These are phyloP conservation scores for Aspergillus haitiensis DNA, from an alignment of 495 filamentous ascomycete species.

Conservation along the genomic window DNA sequence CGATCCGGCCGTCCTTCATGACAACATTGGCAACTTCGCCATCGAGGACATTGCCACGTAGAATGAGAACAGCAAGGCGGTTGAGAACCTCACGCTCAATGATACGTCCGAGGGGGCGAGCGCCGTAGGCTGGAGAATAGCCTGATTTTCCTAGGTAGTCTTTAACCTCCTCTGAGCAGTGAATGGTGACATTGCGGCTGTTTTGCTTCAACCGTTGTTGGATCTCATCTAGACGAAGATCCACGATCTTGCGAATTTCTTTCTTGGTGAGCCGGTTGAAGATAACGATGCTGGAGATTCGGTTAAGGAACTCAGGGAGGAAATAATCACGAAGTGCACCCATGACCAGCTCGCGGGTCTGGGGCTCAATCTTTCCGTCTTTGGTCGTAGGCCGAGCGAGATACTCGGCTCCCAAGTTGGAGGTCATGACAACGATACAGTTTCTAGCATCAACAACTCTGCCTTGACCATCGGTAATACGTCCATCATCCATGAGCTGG, in stretches of 20 bases:
- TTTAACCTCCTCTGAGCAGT: constrained; percentile 76
- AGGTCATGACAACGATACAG: constrained; percentile 99
- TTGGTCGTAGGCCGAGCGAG: constrained; percentile 73
- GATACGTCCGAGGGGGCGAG: constrained; percentile 79
- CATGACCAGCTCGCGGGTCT: constrained; percentile 86
- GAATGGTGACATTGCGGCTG: constrained; percentile 75
- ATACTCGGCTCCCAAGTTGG: constrained; percentile 92
- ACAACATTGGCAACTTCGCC: constrained; percentile 80
- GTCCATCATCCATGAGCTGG: constrained; percentile 98
- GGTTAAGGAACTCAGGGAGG: constrained; percentile 96
- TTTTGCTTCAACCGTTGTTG: constrained; percentile 83
- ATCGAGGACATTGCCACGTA: constrained; percentile 79
- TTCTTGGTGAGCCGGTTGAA: constrained; percentile 90
- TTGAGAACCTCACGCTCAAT: constrained; percentile 98
- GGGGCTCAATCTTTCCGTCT: constrained; percentile 84
- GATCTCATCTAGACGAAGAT: constrained; percentile 83
- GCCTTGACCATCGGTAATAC: constrained; percentile 97
- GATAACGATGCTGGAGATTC: constrained; percentile 92
- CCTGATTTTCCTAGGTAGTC: constrained; percentile 86
- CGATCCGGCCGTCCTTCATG: constrained; percentile 71
- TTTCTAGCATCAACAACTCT: constrained; percentile 91
- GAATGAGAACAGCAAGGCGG: constrained; percentile 82
- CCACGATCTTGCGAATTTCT: constrained; percentile 95
- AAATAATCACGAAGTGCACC: constrained; percentile 88
- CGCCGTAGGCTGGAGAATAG: constrained; percentile 93